Evolutionary conservation across 192 early-diverging fungal genomes (phyloP).

Genomic region (Backusella australiensis): DNA sequence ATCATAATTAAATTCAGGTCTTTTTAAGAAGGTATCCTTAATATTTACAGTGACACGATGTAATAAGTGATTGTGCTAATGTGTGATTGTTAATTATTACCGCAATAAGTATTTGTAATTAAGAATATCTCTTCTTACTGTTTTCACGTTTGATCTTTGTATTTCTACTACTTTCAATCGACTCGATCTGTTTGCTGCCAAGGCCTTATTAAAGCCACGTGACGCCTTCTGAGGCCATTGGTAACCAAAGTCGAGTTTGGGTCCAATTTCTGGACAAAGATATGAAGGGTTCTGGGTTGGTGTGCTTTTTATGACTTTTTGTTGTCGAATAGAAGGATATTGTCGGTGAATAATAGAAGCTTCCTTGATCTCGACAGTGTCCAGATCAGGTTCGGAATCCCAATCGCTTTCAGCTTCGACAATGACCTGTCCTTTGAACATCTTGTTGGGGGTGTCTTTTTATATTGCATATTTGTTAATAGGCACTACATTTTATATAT

Average conservation of each 20-base stretch:
- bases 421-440: not conserved
- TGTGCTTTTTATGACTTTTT: not conserved
- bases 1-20: slow-evolving; percentile 71
- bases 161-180: not conserved
- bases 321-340: slow-evolving; percentile 2
- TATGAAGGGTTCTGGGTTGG: not conserved
- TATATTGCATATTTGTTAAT: not conserved
- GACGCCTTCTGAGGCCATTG: slow-evolving; percentile 7
- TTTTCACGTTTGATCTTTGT: not conserved
- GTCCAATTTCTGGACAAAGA: not conserved
- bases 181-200: not conserved
- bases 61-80: not conserved
- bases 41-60: slow-evolving; percentile 1
- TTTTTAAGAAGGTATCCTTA: slow-evolving; percentile 7
- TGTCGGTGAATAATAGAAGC: slow-evolving; percentile 12
- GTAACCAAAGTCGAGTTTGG: slow-evolving; percentile 7
- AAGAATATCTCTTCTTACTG: not conserved
- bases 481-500: not conserved
- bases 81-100: not conserved
- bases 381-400: slow-evolving; percentile 21
- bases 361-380: slow-evolving; percentile 6
- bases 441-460: not conserved
- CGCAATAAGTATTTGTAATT: not conserved
- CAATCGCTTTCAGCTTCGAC: slow-evolving; percentile 10
- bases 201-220: not conserved